Evolutionary conservation across 257 asterid genomes (phyloP), one percentile per base, ranked within the genome.

Genomic region (Fraxinus anomala): DNA sequence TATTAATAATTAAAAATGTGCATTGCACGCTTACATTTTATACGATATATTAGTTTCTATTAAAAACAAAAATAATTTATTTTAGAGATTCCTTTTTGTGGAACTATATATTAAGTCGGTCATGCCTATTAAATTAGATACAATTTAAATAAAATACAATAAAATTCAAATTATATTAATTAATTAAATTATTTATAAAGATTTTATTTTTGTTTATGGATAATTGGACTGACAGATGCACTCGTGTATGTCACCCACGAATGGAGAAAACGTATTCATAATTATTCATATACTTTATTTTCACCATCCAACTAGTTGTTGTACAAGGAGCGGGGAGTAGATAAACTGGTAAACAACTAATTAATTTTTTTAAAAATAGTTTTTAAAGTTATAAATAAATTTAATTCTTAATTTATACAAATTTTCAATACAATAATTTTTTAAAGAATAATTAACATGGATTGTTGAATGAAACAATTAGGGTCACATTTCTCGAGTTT

Each of bases 261-360:
- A 76, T 79, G 86, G 81, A 80, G 68, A 80, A 77, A 83, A 72
- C 72, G 78, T 33, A 77, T 77, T 4, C 4, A 69, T 14, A 19
- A 74, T 77, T 31, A 78, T 78, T 71, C 73, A 33, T 70, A 72
- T 4, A 70, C 82, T 74, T 44, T 34, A 74, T 5, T 42, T 72
- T 16, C 31, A 9, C 30, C 68, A 9, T 7, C 14, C 68, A n/a
- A 59, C 14, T 59, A 8, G 31, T n/a, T 59, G 30, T 16, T 14
- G 63, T 54, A 5, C 19, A 19, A 51, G 23, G 61, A 17, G 61
- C n/a, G n/a, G n/a, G 23, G 2, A 3, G 23, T 51, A 14, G 21
- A 17, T 8, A 10, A 37, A 37, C 40, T 1, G 0, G 11, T 49
- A 16, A 16, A 49, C 23, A 51, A 14, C 23, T 5, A 4, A 51